Conservation (phyloP, 2,329 filamentous ascomycete species). For the Aspergillus niger region DNA sequence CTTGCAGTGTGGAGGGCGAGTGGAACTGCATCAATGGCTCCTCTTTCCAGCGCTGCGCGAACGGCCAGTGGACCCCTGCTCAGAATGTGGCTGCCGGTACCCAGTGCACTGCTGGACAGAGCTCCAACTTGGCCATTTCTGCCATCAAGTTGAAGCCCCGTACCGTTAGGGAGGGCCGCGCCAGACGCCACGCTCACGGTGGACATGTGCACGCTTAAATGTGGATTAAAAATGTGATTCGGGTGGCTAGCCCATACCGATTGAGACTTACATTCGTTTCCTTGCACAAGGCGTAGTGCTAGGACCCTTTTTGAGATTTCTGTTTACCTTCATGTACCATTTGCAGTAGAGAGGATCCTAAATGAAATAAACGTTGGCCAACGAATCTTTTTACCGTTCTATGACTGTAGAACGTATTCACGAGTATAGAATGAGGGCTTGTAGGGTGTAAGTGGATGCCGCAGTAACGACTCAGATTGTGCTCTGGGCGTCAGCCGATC, state of each 20-base stretch:
- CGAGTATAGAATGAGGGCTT: too few relatives aligned
- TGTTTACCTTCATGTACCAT: slow-evolving; percentile 13
- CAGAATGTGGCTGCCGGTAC: slow-evolving; percentile 58
- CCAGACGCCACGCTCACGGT: slow-evolving; percentile 28
- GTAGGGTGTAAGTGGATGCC: too few relatives aligned
- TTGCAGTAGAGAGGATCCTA: background rate
- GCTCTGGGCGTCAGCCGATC: too few relatives aligned
- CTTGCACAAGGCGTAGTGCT: background rate
- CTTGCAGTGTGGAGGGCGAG: slow-evolving; percentile 56
- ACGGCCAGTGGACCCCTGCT: slow-evolving; percentile 55
- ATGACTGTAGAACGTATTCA: too few relatives aligned
- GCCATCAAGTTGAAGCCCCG: slow-evolving; percentile 27
- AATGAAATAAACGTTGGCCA: background rate
- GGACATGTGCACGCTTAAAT: slow-evolving; percentile 27
- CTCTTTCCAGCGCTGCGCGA: slow-evolving; percentile 65
- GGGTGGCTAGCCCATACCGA: slow-evolving; percentile 2
- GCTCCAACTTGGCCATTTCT: slow-evolving; percentile 27
- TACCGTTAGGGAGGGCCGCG: slow-evolving; percentile 31
- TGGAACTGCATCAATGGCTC: slow-evolving; percentile 62
- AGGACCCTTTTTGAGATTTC: slow-evolving; percentile 9
- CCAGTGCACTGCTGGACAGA: slow-evolving; percentile 49
- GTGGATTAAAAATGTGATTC: slow-evolving; percentile 20
- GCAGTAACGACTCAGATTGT: too few relatives aligned
- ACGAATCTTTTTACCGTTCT: background rate
- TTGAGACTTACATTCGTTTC: slow-evolving; percentile 17